A percentile compares a stretch with the other conserved stretches of the same genome.
phyloP scores from a whole-genome alignment of 2,329 filamentous ascomycete species.

The Pestalotiopsis sp. region DNA sequence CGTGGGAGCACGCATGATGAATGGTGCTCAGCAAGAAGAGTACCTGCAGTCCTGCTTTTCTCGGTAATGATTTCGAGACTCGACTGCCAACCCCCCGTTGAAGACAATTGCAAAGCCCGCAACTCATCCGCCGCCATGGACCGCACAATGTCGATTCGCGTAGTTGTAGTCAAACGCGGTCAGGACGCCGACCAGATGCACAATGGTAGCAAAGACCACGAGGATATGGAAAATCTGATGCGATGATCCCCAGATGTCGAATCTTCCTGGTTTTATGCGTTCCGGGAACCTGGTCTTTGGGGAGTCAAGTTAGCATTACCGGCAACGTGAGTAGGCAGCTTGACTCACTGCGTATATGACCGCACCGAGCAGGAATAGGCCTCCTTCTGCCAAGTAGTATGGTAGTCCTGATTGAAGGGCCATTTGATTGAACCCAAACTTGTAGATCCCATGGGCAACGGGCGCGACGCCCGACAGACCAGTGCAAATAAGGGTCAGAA shows the following conservation, averaged over 20 bases:
- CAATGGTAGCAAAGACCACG: constrained; percentile 41
- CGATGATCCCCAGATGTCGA: constrained; percentile 46
- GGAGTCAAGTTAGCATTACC: not conserved
- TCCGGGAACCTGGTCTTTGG: constrained; percentile 45
- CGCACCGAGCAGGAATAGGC: constrained; percentile 37
- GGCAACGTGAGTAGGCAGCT: not conserved
- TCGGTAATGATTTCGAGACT: too few relatives aligned
- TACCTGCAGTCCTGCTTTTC: too few relatives aligned
- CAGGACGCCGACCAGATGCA: constrained; percentile 40
- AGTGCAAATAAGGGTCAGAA: constrained; percentile 38
- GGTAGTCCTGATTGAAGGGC: constrained; percentile 40
- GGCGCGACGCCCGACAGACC: constrained; percentile 41
- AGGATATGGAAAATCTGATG: constrained; percentile 50
- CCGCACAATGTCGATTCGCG: constrained; percentile 11
- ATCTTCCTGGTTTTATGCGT: constrained; percentile 39
- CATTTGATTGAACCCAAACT: constrained; percentile 41
- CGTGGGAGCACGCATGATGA: too few relatives aligned
- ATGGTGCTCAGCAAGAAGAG: too few relatives aligned
- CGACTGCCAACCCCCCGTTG: too few relatives aligned
- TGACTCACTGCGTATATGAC: constrained; percentile 40
- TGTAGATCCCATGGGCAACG: constrained; percentile 38
- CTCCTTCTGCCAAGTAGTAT: constrained; percentile 42
- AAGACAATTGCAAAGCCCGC: not conserved
- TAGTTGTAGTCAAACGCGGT: constrained; percentile 23
- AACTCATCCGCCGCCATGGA: not conserved